These are phyloP conservation scores for Coelastrella sp. DNA, from an alignment of 139 green algal genomes.

Conservation along the genomic window DNA sequence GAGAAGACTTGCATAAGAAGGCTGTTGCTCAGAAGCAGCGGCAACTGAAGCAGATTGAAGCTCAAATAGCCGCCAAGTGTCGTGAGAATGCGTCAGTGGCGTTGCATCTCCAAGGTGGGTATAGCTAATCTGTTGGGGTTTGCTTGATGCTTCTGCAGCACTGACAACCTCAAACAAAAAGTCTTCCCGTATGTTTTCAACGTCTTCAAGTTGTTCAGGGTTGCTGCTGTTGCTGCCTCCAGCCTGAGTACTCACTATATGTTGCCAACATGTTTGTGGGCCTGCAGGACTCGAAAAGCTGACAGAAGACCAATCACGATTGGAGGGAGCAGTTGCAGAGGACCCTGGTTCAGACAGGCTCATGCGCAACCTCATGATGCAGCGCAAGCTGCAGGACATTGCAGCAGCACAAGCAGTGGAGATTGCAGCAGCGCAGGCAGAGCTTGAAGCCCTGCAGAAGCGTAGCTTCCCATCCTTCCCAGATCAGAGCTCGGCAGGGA, in stretches of 20 bases:
- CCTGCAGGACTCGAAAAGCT: conserved; percentile 29
- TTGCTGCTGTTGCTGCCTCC: not conserved
- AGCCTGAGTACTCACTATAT: not conserved
- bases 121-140: too few relatives aligned
- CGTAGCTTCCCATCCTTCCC: conserved; percentile 58
- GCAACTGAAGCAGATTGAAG: conserved; percentile 48
- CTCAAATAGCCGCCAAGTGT: conserved; percentile 44
- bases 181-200: too few relatives aligned
- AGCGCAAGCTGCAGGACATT: conserved; percentile 61
- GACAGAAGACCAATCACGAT: conserved; percentile 37
- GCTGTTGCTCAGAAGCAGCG: conserved; percentile 49
- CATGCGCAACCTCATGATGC: conserved; percentile 53
- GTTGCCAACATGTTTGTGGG: not conserved
- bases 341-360: not conserved
- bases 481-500: not conserved
- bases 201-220: too few relatives aligned
- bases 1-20: conserved; percentile 57
- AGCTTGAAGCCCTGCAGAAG: conserved; percentile 38
- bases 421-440: conserved; percentile 15
- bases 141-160: too few relatives aligned
- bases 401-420: conserved; percentile 52
- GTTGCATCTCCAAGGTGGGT: conserved; percentile 25
- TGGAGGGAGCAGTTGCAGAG: conserved; percentile 19
- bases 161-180: too few relatives aligned
- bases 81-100: conserved; percentile 52